A percentile compares a stretch with the other conserved stretches of the same genome.
These are phyloP conservation scores for Rostrohypoxylon terebratum DNA, from an alignment of 495 filamentous ascomycete genomes.

Conservation along the genomic window DNA sequence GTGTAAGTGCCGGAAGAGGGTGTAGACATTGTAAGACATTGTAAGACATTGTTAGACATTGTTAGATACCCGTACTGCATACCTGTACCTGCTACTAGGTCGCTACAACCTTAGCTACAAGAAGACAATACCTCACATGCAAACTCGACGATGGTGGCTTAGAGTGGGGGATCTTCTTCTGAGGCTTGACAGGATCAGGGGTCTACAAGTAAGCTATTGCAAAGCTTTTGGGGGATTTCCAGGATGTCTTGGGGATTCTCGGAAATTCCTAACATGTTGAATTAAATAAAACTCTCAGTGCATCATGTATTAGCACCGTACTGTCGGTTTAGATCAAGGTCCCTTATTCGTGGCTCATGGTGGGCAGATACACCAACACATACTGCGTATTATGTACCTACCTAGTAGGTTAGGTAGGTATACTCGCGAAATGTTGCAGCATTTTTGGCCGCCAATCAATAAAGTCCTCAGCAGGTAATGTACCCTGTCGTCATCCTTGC, in stretches of 20 bases:
- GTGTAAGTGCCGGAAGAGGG: conserved; percentile 14
- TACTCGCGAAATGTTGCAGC: conserved; percentile 27
- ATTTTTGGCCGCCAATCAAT: conserved; percentile 12
- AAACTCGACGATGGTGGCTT: conserved; percentile 1
- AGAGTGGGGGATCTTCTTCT: conserved; percentile 14
- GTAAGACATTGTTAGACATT: conserved; percentile 1
- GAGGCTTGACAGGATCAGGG: conserved; percentile 11
- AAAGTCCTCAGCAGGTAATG: neutral
- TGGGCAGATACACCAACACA: neutral
- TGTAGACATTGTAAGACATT: conserved; percentile 14
- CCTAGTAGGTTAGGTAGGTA: neutral
- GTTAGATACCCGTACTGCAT: neutral
- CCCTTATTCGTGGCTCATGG: neutral
- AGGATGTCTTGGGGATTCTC: neutral
- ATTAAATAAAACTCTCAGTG: conserved; percentile 1
- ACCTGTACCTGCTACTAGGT: neutral
- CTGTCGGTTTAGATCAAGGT: neutral
- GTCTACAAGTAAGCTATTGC: neutral
- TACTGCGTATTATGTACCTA: too few species aligned
- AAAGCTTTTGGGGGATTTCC: neutral
- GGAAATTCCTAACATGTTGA: neutral
- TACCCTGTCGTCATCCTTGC: conserved; percentile 17
- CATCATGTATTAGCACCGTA: conserved; percentile 18
- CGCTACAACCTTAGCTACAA: neutral
- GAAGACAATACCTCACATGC: neutral